Evolutionary conservation across 495 filamentous ascomycete species (phyloP).

Genomic region (Penicillium arizonense): DNA sequence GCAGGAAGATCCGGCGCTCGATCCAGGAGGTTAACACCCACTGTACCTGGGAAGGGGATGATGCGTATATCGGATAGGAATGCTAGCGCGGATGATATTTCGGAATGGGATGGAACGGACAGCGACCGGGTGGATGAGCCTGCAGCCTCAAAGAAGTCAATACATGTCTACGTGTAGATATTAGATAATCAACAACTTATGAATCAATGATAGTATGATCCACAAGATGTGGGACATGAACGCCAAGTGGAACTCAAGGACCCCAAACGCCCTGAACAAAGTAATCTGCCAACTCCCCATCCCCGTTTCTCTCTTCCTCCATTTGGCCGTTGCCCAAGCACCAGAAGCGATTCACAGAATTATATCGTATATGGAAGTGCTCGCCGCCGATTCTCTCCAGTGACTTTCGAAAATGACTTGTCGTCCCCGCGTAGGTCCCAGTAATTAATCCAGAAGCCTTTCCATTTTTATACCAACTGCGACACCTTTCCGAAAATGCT

Average conservation of each 20-base stretch:
- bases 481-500: slow-evolving; percentile 43
- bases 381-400: slow-evolving; percentile 28
- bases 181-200: neutral
- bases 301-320: slow-evolving; percentile 4
- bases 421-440: slow-evolving; percentile 3
- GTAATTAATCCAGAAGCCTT: slow-evolving; percentile 10
- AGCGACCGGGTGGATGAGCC: neutral
- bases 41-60: slow-evolving; percentile 12
- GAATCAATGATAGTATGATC: too few relatives aligned
- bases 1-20: slow-evolving; percentile 1
- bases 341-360: slow-evolving; percentile 42
- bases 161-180: neutral
- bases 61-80: slow-evolving; percentile 9
- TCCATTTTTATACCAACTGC: slow-evolving; percentile 49
- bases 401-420: neutral
- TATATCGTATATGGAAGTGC: slow-evolving; percentile 47
- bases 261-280: too few relatives aligned
- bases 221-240: too few relatives aligned
- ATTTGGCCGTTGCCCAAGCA: slow-evolving; percentile 46
- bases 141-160: neutral
- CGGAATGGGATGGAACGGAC: neutral
- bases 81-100: slow-evolving; percentile 10
- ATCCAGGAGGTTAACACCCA: slow-evolving; percentile 8
- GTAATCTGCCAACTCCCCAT: slow-evolving; percentile 4
- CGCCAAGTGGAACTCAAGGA: too few relatives aligned